Percentiles rank a stretch among this genome's conserved stretches.
Conservation (phyloP, 1,284 basidiomycete genomes). For the Ustilago nuda region DNA sequence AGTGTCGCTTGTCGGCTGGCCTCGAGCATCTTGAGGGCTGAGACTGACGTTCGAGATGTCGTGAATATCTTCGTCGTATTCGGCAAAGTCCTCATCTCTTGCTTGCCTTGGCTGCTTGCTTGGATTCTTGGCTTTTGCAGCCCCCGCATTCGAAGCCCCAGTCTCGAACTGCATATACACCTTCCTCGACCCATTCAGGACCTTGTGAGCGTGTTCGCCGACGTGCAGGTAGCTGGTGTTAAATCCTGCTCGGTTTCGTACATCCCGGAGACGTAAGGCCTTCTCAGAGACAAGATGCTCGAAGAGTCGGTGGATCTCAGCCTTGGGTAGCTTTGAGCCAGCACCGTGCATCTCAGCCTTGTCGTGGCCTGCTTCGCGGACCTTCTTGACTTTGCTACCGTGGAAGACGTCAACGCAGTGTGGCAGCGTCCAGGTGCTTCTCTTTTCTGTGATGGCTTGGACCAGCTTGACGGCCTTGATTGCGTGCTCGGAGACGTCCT, state of each 20-base stretch:
- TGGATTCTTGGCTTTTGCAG: slow-evolving; percentile 9
- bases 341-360: slow-evolving; percentile 73
- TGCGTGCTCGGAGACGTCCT: slow-evolving; percentile 75
- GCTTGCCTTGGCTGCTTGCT: slow-evolving; percentile 18
- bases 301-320: slow-evolving; percentile 76
- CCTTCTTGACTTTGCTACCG: slow-evolving; percentile 74
- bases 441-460: slow-evolving; percentile 69
- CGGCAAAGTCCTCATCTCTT: slow-evolving; percentile 30
- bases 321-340: slow-evolving; percentile 73
- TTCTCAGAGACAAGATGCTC: slow-evolving; percentile 74
- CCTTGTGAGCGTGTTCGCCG: slow-evolving; percentile 23
- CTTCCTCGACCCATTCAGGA: slow-evolving; percentile 46
- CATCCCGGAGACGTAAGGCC: slow-evolving; percentile 69
- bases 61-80: slow-evolving; percentile 45
- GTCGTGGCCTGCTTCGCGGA: slow-evolving; percentile 74
- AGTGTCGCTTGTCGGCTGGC: background rate
- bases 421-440: slow-evolving; percentile 73
- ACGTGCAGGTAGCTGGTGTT: slow-evolving; percentile 68
- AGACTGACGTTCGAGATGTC: slow-evolving; percentile 51
- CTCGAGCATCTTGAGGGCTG: slow-evolving; percentile 21
- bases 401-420: slow-evolving; percentile 74
- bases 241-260: slow-evolving; percentile 68
- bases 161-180: slow-evolving; percentile 55
- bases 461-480: slow-evolving; percentile 74
- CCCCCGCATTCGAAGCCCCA: slow-evolving; percentile 25